Evolutionary conservation across 2,329 filamentous ascomycete species (phyloP), one percentile per base, ranked within the genome.

Genomic region (Fusarium sp.): DNA sequence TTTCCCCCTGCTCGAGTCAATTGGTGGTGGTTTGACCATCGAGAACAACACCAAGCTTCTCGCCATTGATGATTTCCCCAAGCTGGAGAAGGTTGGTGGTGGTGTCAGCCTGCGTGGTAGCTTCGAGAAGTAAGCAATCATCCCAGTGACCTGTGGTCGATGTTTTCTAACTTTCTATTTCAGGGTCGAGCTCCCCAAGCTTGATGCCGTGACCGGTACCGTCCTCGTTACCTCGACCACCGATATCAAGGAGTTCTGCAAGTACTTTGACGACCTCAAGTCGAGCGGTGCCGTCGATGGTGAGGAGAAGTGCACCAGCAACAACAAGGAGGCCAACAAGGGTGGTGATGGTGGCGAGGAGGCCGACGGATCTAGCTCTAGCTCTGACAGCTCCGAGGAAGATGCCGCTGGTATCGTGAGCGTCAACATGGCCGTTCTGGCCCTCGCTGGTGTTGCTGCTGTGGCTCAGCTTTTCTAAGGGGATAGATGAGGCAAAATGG

Each of bases 41-140:
- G 91, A 93, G 82, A 97, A 97, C 89, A 98, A 98, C 91, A 93
- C 94, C 66, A 84, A 86, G 60, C 88, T 98, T 36, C 74, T 82
- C 60, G 79, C 84, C 65, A 86, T 98, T 60, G 82, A 88, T 70
- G 89, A 89, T 36, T 92, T 98, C 83, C 86, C 88, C 66, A 79
- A 85, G 70, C 88, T 99, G 30, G 78, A 88, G 78, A 88, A 84
- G 59, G 89, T 98, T 63, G 88, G 86, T 70, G 95, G 95, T 83
- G 94, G 94, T 76, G 86, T 98, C 78, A 91, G 94, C 80, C 89
- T 97, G 80, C 90, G 91, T 75, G 96, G 96, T 77, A 92, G 90
- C 85, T 97, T 98, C 82, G 87, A 90, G 69, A 86, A 88, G 94
- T 97, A 87, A 86, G 93, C 89, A 16, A 12, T 10, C 11, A 54